These are phyloP conservation scores for Zymoseptoria pseudotritici DNA, from an alignment of 2,329 filamentous ascomycete genomes.

Conservation along the genomic window DNA sequence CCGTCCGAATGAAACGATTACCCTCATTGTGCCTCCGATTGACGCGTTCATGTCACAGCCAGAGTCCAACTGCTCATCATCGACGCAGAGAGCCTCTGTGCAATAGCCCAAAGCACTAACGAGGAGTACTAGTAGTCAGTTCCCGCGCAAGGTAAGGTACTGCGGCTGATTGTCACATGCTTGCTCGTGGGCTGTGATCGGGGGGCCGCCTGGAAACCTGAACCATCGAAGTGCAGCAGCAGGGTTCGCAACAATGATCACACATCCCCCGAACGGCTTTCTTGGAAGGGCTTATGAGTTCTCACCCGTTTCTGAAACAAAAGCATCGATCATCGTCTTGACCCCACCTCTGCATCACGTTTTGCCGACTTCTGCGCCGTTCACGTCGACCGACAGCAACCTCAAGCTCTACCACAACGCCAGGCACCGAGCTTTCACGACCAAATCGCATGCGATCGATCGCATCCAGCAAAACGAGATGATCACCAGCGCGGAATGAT, in stretches of 20 bases:
- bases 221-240: background rate
- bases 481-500: slow-evolving; percentile 7
- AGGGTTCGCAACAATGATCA: background rate
- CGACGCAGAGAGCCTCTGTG: background rate
- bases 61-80: background rate
- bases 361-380: background rate
- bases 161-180: background rate
- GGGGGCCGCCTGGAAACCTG: background rate
- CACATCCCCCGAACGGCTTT: background rate
- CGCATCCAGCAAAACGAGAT: background rate
- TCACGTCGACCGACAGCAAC: background rate
- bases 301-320: background rate
- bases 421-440: background rate
- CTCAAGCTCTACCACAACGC: background rate
- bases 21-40: background rate
- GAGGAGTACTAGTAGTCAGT: background rate
- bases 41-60: background rate
- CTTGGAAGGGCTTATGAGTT: background rate
- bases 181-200: background rate
- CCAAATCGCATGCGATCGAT: background rate
- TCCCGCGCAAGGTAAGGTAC: background rate
- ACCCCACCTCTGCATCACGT: background rate
- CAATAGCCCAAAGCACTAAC: too few relatives aligned
- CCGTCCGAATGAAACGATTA: slow-evolving; percentile 4
- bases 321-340: background rate